phyloP scores from a whole-genome alignment of 2,329 filamentous ascomycete species.

The Lojkania enalia region DNA sequence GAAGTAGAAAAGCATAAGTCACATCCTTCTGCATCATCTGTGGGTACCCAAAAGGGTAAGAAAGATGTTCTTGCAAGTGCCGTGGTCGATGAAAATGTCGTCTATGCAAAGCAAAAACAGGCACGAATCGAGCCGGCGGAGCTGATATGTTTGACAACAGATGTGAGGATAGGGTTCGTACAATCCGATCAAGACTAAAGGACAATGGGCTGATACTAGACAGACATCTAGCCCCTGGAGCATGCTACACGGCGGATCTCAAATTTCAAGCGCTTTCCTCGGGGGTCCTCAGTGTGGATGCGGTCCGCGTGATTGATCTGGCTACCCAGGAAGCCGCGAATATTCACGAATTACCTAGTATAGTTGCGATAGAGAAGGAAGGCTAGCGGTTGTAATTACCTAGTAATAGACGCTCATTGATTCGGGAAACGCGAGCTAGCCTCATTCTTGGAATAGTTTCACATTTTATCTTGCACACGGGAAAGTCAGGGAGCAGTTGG shows the following conservation, averaged over 20 bases:
- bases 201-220: slow-evolving; percentile 16
- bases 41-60: slow-evolving; percentile 30
- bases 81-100: slow-evolving; percentile 70
- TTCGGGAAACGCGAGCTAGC: no score
- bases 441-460: no score
- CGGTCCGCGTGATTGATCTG: slow-evolving; percentile 72
- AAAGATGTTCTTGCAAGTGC: slow-evolving; percentile 60
- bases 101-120: slow-evolving; percentile 71
- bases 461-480: no score
- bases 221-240: slow-evolving; percentile 68
- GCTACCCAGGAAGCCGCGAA: slow-evolving; percentile 76
- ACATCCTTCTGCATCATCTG: slow-evolving; percentile 48
- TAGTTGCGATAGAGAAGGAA: slow-evolving; percentile 51
- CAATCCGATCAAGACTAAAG: background rate
- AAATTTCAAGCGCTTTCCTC: slow-evolving; percentile 69
- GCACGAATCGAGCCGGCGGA: slow-evolving; percentile 66
- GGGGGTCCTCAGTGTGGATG: slow-evolving; percentile 72
- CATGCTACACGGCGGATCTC: slow-evolving; percentile 74
- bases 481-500: no score
- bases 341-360: slow-evolving; percentile 71
- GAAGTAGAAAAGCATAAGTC: slow-evolving; percentile 50
- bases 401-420: no score
- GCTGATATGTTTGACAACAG: slow-evolving; percentile 74
- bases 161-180: slow-evolving; percentile 67
- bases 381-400: background rate